Evolutionary conservation across 2,329 filamentous ascomycete species (phyloP), one percentile per base, ranked within the genome.

Genomic region (Fusarium bulbicola): DNA sequence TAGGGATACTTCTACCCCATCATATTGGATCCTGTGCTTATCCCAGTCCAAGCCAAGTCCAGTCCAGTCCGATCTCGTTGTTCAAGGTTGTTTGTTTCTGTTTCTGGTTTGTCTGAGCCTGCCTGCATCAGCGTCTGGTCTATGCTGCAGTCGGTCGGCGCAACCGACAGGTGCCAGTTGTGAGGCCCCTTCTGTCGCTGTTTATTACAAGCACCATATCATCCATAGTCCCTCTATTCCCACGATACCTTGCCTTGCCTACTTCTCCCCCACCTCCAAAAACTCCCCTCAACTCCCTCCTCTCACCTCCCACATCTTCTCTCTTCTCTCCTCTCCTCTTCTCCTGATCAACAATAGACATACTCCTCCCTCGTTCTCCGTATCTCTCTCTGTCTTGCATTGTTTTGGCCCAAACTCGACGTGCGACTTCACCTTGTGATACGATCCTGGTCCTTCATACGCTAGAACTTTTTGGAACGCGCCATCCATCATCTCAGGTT

Each of bases 21-120:
- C 70, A 73, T 73, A 61, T 74, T 59, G 66, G 63, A 70, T 73
- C 70, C 70, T 70, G 69, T 69, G 66, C 70, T 73, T 73, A 74
- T 71, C 66, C 66, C 62, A 74, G 70, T 63, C 62, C 70, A 63
- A 73, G 59, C 56, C 70, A 58, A 74, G 70, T 63, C 58, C 66
- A 73, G 59, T 59, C 70, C 62, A 74, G 70, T 63, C 62, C 66
- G 70, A 73, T 63, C 63, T 59, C 61, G 66, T 67, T 70, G 62
- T 71, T 58, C 59, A 62, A 47, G 54, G 50, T 54, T 71, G 62
- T 47, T 56, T 72, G 58, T 61, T 46, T 28, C 56, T 67, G 63
- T 61, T 49, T 67, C 58, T 53, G 45, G 56, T 28, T 59, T 68
- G 54, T 61, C 65, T 67, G 68, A 52, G 57, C 24, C 52, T 61